These are phyloP conservation scores for Gastrolobium villosum DNA, from an alignment of 306 rosid species.

Conservation along the genomic window DNA sequence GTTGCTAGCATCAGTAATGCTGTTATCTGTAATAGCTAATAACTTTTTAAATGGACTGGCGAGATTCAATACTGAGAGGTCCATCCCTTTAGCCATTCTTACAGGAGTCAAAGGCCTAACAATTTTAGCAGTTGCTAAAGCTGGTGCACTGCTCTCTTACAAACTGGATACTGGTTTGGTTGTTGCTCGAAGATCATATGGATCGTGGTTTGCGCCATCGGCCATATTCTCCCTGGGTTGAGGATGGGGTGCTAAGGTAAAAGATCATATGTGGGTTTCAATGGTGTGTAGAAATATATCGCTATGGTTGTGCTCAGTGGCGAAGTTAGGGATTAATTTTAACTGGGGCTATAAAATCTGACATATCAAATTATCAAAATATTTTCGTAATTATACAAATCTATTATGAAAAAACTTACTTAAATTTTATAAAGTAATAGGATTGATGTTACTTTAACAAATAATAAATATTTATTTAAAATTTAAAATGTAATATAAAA, in stretches of 20 bases:
- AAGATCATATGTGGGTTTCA: constrained; percentile 9
- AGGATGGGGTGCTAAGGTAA: constrained; percentile 99
- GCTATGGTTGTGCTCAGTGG: constrained; percentile 20
- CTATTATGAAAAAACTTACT: too few species aligned
- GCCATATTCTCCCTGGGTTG: constrained; percentile 87
- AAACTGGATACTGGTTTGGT: constrained; percentile 98
- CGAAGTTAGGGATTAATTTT: too few species aligned
- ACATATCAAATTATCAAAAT: too few species aligned
- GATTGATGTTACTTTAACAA: too few species aligned
- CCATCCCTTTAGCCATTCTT: constrained; percentile 84
- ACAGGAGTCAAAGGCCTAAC: constrained; percentile 91
- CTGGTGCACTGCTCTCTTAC: constrained; percentile 85
- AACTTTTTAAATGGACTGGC: constrained; percentile 56
- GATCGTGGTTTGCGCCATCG: constrained; percentile 99
- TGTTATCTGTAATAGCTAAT: too few species aligned
- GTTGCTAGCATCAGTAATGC: too few species aligned
- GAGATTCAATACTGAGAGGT: constrained; percentile 84
- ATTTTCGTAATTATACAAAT: too few species aligned
- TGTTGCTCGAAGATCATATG: constrained; percentile 87
- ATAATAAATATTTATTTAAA: too few species aligned
- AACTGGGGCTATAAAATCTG: too few species aligned
- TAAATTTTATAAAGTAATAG: too few species aligned
- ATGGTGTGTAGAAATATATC: constrained; percentile 6
- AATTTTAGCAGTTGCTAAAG: constrained; percentile 90
- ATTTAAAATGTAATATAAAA: too few species aligned